A percentile compares a stretch with the other conserved stretches of the same genome.
These are phyloP conservation scores for Trametes maxima DNA, from an alignment of 768 basidiomycete species.

Conservation along the genomic window DNA sequence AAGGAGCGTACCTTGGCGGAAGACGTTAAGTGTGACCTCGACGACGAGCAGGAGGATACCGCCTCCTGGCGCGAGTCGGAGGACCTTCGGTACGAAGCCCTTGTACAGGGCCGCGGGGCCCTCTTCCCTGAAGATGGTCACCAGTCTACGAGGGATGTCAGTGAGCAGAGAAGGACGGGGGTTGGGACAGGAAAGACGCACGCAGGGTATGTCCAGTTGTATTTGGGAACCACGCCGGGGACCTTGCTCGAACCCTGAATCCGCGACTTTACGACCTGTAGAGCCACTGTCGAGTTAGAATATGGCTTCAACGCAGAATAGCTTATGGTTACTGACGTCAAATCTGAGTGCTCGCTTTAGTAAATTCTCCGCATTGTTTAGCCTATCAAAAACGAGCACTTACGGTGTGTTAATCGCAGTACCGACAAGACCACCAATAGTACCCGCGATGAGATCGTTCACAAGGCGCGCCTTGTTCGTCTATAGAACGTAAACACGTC, in stretches of 20 bases:
- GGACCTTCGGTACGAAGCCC: slow-evolving; percentile 94
- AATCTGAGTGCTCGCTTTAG: slow-evolving; percentile 36
- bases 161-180: not conserved
- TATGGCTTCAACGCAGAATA: not conserved
- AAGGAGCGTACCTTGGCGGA: slow-evolving; percentile 61
- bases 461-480: slow-evolving; percentile 67
- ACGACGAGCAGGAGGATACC: slow-evolving; percentile 94
- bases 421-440: slow-evolving; percentile 87
- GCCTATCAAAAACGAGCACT: slow-evolving; percentile 24
- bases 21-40: slow-evolving; percentile 77
- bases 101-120: slow-evolving; percentile 88
- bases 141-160: slow-evolving; percentile 42
- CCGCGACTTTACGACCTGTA: slow-evolving; percentile 91
- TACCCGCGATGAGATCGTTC: slow-evolving; percentile 93
- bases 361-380: not conserved
- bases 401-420: slow-evolving; percentile 93
- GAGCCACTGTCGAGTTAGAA: not conserved
- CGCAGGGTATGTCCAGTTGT: slow-evolving; percentile 95
- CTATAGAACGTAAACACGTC: slow-evolving; percentile 37
- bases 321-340: slow-evolving; percentile 40
- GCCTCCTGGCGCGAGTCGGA: slow-evolving; percentile 93
- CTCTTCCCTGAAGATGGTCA: slow-evolving; percentile 84
- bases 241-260: slow-evolving; percentile 75
- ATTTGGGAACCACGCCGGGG: slow-evolving; percentile 79
- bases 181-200: slow-evolving; percentile 31